Evolutionary conservation across 345 rosid species (phyloP).

Genomic region (Linum usitatissimum): DNA sequence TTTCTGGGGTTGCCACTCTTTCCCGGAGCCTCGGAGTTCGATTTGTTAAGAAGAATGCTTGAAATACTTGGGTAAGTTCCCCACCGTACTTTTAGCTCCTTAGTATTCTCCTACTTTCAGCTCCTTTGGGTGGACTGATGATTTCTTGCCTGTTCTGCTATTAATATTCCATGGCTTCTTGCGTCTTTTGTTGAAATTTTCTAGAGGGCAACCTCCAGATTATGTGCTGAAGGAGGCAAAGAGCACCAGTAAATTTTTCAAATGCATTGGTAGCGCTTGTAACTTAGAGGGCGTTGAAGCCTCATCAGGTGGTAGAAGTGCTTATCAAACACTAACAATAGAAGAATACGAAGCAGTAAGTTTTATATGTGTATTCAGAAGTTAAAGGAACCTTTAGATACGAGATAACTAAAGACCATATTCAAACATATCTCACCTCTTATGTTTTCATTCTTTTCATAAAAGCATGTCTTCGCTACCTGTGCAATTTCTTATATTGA

Average conservation of each 20-base stretch:
- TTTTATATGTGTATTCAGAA: slow-evolving; percentile 11
- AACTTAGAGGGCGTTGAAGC: slow-evolving; percentile 47
- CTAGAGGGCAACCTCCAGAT: slow-evolving; percentile 95
- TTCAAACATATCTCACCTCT: neutral
- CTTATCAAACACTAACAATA: slow-evolving; percentile 66
- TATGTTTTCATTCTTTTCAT: neutral
- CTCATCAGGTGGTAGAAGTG: slow-evolving; percentile 45
- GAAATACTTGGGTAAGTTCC: slow-evolving; percentile 73
- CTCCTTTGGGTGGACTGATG: neutral
- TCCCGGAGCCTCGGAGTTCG: slow-evolving; percentile 99
- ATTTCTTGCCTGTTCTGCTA: neutral
- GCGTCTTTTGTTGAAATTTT: slow-evolving; percentile 25
- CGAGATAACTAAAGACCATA: slow-evolving; percentile 1
- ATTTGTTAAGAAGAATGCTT: slow-evolving; percentile 84
- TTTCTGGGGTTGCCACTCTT: slow-evolving; percentile 94
- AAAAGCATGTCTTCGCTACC: neutral
- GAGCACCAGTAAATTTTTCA: slow-evolving; percentile 75
- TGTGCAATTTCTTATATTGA: slow-evolving; percentile 9
- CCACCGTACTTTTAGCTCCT: neutral
- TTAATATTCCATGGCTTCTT: slow-evolving; percentile 1
- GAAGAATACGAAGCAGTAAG: slow-evolving; percentile 96
- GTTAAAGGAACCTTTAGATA: slow-evolving; percentile 1
- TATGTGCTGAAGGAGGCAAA: slow-evolving; percentile 89
- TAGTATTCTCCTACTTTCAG: neutral
- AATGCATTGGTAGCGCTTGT: slow-evolving; percentile 80